A percentile compares a stretch with the other conserved stretches of the same genome.
These are phyloP conservation scores for Corrigiola litoralis DNA, from an alignment of 179 eudicot species.

Conservation along the genomic window DNA sequence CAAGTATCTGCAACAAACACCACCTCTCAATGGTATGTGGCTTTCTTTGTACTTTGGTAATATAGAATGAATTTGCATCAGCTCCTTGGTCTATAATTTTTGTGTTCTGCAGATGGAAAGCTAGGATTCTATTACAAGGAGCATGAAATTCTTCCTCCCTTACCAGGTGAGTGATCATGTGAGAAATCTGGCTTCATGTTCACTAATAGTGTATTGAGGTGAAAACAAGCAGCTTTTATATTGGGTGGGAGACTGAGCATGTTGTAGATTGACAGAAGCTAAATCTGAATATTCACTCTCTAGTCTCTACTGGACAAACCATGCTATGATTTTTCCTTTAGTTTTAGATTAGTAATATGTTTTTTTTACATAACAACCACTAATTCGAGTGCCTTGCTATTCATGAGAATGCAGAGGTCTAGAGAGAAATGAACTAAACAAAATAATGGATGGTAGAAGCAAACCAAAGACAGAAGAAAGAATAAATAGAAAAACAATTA, in stretches of 20 bases:
- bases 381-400: too few relatives aligned
- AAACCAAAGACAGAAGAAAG: too few relatives aligned
- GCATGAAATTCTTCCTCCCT: conserved; percentile 80
- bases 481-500: not conserved
- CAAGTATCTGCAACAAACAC: conserved; percentile 62
- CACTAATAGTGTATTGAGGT: not conserved
- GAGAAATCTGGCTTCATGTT: not conserved
- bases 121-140: conserved; percentile 88
- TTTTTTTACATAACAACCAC: too few relatives aligned
- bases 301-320: not conserved
- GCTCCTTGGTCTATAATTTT: not conserved
- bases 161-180: conserved; percentile 48
- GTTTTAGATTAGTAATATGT: not conserved
- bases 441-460: too few relatives aligned
- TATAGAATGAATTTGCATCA: not conserved
- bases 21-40: conserved; percentile 65
- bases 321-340: not conserved
- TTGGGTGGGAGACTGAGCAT: not conserved
- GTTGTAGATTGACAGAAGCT: not conserved
- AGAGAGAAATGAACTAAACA: too few relatives aligned
- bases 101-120: conserved; percentile 58
- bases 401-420: not conserved
- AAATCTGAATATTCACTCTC: not conserved
- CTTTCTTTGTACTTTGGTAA: not conserved
- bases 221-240: not conserved